These are phyloP conservation scores for Lepidium africanum DNA, from an alignment of 345 rosid species.

Conservation along the genomic window DNA sequence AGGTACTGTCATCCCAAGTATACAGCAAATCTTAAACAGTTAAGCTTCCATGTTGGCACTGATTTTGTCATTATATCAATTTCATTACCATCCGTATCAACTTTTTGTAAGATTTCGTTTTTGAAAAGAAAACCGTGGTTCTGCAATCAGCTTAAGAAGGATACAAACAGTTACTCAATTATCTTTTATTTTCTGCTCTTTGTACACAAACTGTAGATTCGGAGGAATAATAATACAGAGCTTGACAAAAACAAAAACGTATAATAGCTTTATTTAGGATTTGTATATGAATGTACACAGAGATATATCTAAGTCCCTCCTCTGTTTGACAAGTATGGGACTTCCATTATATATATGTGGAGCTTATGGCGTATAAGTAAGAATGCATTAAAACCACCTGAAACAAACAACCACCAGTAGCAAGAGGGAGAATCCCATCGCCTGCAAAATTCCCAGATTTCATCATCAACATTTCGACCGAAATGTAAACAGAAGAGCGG, in stretches of 20 bases:
- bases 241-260: not conserved
- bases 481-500: not conserved
- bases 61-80: too few relatives aligned
- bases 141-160: not conserved
- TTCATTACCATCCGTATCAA: too few relatives aligned
- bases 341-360: not conserved
- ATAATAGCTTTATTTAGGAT: not conserved
- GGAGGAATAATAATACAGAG: not conserved
- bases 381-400: slow-evolving; percentile 26
- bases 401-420: slow-evolving; percentile 39
- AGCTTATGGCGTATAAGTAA: not conserved
- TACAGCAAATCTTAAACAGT: too few relatives aligned
- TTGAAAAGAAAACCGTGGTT: too few relatives aligned
- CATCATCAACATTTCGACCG: not conserved
- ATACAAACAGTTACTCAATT: not conserved
- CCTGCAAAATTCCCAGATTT: slow-evolving; percentile 42
- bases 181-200: not conserved
- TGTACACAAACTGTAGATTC: slow-evolving; percentile 1
- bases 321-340: slow-evolving; percentile 6
- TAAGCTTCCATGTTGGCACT: too few relatives aligned
- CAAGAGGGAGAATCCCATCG: slow-evolving; percentile 68
- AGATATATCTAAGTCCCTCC: slow-evolving; percentile 2
- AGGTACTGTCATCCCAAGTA: too few relatives aligned
- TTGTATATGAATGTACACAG: slow-evolving; percentile 11
- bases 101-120: too few relatives aligned